Percentiles rank a stretch among this genome's conserved stretches.
phyloP scores from a whole-genome alignment of 2,329 filamentous ascomycete genomes.

The Chrysosporium keratinophilum region DNA sequence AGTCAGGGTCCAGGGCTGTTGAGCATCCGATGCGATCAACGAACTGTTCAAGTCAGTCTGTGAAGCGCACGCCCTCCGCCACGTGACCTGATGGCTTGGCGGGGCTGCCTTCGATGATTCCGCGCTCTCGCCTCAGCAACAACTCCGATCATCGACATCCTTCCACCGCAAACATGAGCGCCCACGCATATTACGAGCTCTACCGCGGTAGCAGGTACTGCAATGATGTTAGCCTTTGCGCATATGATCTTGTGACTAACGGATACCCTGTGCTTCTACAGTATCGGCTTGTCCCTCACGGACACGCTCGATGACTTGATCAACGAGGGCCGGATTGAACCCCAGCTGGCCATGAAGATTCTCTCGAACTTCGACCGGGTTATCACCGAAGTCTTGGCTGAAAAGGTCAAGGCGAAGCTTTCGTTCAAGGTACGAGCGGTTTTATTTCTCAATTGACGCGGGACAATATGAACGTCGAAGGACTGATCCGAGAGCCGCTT shows the following conservation, averaged over 20 bases:
- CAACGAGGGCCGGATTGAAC: constrained; percentile 87
- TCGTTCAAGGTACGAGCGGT: constrained; percentile 71
- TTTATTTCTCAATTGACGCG: background rate
- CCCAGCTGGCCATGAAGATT: constrained; percentile 97
- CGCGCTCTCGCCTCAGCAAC: background rate
- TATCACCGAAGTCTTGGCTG: constrained; percentile 80
- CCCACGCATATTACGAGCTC: constrained; percentile 71
- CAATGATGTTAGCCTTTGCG: background rate
- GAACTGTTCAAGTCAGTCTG: no score
- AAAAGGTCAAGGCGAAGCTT: constrained; percentile 82
- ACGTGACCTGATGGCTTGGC: background rate
- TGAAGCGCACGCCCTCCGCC: background rate
- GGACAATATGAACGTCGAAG: background rate
- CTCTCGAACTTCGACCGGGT: constrained; percentile 89
- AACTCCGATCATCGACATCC: background rate
- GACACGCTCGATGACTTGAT: constrained; percentile 97
- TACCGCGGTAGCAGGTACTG: constrained; percentile 94
- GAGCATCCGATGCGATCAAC: no score
- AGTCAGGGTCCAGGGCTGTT: background rate
- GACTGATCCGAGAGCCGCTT: constrained; percentile 3
- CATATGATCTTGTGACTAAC: constrained; percentile 10
- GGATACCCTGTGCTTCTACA: constrained; percentile 32
- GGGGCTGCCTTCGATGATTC: background rate
- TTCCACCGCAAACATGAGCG: constrained; percentile 34
- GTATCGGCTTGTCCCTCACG: constrained; percentile 84